Evolutionary conservation across 768 basidiomycete genomes (phyloP), one percentile per base, ranked within the genome.

Genomic region (Boletus vinaceobasis): DNA sequence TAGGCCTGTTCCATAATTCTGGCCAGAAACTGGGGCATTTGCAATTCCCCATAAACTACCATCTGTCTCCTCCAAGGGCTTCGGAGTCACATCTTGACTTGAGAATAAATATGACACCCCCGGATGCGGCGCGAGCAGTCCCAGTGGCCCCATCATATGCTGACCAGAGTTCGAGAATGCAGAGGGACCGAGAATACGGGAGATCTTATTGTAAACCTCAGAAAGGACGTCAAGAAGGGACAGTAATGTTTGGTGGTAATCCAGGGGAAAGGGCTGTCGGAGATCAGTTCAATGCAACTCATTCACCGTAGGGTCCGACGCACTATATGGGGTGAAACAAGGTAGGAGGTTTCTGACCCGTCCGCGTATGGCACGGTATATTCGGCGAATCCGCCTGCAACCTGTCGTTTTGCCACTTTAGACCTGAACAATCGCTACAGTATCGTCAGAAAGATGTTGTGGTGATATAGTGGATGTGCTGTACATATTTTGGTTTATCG

Each of bases 151-250:
- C 57, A 88, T 86, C 83, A 87, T 88, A 73, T 88, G 86, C 48
- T 87, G 79, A 51, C 84, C 84, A 17, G 83, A 73, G 58, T 82
- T 79, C 7, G 86, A 77, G 64, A 91, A 86, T 0, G 87, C 85
- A 0, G 90, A 90, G 5, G 91, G 87, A 0, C 91, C 91, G 23
- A 96, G 84, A 48, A 92, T 82, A 64, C 85, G 85, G 9, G 82
- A 81, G 38, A 96, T 87, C 71, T 91, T 93, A 71, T 89, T 85
- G 75, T 95, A 96, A 31, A 91, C 84, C 65, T 93, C 91, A 17
- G 90, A 89, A 38, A 95, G 80, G 45, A 95, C 88, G 66, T 95
- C 93, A 50, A 93, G 84, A 27, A 93, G 83, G 33, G 93, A 91
- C 50, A 93, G 82, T 35, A 94, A 81, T 10, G 89, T 90, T 72